Conservation (phyloP, 805 yeast species). For the Teunomyces aglyptinius region DNA sequence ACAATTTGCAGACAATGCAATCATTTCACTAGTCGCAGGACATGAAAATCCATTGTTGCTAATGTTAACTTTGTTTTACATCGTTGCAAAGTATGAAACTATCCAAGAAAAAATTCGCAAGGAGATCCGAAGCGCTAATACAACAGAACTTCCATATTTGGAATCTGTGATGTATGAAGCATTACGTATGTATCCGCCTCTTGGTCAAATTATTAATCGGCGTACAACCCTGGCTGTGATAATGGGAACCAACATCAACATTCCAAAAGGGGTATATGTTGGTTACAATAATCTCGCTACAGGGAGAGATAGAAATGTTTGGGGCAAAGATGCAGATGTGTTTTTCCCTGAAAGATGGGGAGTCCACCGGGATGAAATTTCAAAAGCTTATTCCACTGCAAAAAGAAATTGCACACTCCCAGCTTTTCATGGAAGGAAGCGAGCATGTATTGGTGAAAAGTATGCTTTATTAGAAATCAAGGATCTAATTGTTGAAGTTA, state of each 20-base stretch:
- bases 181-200: slow-evolving; percentile 52
- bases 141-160: slow-evolving; percentile 19
- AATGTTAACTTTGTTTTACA: slow-evolving; percentile 45
- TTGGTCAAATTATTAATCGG: slow-evolving; percentile 56
- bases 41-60: slow-evolving; percentile 62
- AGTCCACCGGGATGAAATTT: slow-evolving; percentile 30
- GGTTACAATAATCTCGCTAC: slow-evolving; percentile 57
- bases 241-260: slow-evolving; percentile 40
- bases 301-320: slow-evolving; percentile 41
- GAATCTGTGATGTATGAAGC: slow-evolving; percentile 45
- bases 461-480: slow-evolving; percentile 50
- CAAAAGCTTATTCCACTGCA: slow-evolving; percentile 37
- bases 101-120: slow-evolving; percentile 32
- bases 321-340: slow-evolving; percentile 45
- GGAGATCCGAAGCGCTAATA: slow-evolving; percentile 8
- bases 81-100: slow-evolving; percentile 42
- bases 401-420: slow-evolving; percentile 48
- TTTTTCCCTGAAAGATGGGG: slow-evolving; percentile 59
- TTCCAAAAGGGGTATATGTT: slow-evolving; percentile 52
- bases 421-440: slow-evolving; percentile 57
- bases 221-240: slow-evolving; percentile 35
- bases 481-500: slow-evolving; percentile 34
- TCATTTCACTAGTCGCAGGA: slow-evolving; percentile 58
- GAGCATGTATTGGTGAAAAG: slow-evolving; percentile 62
- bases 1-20: slow-evolving; percentile 53